Evolutionary conservation across 495 filamentous ascomycete genomes (phyloP).

Genomic region (Usnea hakonensis): DNA sequence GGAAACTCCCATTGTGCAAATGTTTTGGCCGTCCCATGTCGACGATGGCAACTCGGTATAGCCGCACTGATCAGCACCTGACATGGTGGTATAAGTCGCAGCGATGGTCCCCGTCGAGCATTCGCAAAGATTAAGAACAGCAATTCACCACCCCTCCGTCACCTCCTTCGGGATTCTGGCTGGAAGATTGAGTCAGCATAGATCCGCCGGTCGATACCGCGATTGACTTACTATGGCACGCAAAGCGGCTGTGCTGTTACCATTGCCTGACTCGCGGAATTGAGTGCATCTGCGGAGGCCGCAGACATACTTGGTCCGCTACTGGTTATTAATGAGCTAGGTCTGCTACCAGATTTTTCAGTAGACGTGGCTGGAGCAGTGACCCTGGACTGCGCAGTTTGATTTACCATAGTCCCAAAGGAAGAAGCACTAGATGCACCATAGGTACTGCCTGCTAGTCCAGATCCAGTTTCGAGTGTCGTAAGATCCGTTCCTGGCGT

Average conservation of each 20-base stretch:
- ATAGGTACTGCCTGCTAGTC: too few relatives aligned
- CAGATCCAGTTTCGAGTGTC: too few relatives aligned
- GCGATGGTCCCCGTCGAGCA: background rate
- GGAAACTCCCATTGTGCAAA: background rate
- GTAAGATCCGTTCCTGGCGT: too few relatives aligned
- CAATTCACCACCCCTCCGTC: background rate
- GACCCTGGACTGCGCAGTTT: too few relatives aligned
- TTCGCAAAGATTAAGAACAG: background rate
- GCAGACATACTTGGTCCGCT: too few relatives aligned
- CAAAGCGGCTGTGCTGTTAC: background rate
- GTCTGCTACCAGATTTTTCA: background rate
- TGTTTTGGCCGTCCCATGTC: background rate
- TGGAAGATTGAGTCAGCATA: background rate
- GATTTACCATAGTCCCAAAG: too few relatives aligned
- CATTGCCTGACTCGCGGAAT: background rate
- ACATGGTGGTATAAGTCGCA: background rate
- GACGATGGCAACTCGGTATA: background rate
- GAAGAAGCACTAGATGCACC: too few relatives aligned
- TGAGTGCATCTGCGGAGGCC: background rate
- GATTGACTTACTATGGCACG: background rate
- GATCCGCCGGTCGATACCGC: background rate
- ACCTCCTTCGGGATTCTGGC: background rate
- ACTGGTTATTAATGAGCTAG: too few relatives aligned
- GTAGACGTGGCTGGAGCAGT: background rate
- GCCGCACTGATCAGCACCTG: background rate